A percentile compares a stretch with the other conserved stretches of the same genome.
Evolutionary conservation across 1,284 basidiomycete species (phyloP).

Genomic region (Gymnopus androsaceus): DNA sequence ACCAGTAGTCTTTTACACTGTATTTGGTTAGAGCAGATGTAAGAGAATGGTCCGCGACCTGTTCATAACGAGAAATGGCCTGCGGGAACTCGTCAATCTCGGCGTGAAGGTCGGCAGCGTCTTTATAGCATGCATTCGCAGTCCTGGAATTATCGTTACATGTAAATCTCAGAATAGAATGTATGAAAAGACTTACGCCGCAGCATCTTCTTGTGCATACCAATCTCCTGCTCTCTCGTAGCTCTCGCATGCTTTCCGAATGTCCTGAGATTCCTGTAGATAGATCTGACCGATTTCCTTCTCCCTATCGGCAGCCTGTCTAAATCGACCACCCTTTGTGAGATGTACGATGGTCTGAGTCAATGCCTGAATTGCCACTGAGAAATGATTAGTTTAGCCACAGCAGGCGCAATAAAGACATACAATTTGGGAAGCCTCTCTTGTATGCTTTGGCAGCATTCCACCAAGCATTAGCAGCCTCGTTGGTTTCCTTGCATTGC

Average conservation of each 20-base stretch:
- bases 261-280: constrained; percentile 75
- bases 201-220: constrained; percentile 96
- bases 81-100: constrained; percentile 84
- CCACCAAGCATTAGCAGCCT: constrained; percentile 97
- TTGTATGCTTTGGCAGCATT: constrained; percentile 95
- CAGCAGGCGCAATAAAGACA: constrained; percentile 30
- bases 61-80: constrained; percentile 88
- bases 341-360: constrained; percentile 84
- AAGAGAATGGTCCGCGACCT: constrained; percentile 88
- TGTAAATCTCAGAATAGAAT: neutral
- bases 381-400: constrained; percentile 20
- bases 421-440: constrained; percentile 81
- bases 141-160: constrained; percentile 57
- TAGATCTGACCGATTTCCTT: constrained; percentile 96
- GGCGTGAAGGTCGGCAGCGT: constrained; percentile 93
- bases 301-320: constrained; percentile 97
- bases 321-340: constrained; percentile 85
- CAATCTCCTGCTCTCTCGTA: constrained; percentile 94
- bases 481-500: constrained; percentile 82
- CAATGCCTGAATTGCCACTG: constrained; percentile 92
- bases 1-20: constrained; percentile 98
- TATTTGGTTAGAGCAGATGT: constrained; percentile 91
- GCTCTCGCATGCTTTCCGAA: constrained; percentile 85
- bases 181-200: constrained; percentile 67
- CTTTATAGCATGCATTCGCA: constrained; percentile 94